Percentiles rank a stretch among this genome's conserved stretches.
Conservation (phyloP, 2,329 filamentous ascomycete genomes). For the Exutisphaerella laricina region DNA sequence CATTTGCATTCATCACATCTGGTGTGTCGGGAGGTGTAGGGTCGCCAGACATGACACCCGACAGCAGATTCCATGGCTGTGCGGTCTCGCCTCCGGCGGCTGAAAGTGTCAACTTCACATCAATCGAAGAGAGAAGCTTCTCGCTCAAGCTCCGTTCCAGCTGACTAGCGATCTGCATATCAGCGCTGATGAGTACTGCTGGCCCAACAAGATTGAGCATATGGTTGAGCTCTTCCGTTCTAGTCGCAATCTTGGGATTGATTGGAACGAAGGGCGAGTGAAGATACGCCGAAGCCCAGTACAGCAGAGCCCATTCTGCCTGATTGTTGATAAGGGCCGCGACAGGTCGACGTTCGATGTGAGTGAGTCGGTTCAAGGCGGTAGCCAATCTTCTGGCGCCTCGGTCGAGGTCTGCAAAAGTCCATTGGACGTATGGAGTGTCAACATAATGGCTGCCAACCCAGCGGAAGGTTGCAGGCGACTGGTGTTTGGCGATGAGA, state of each 20-base stretch:
- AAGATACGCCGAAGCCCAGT: slow-evolving; percentile 32
- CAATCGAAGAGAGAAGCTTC: slow-evolving; percentile 23
- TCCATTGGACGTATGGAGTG: slow-evolving; percentile 28
- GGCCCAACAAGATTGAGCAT: slow-evolving; percentile 30
- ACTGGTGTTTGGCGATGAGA: slow-evolving; percentile 30
- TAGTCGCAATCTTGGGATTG: slow-evolving; percentile 29
- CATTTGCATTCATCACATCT: slow-evolving; percentile 25
- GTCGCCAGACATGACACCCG: slow-evolving; percentile 29
- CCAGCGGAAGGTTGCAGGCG: slow-evolving; percentile 28
- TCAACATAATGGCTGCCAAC: slow-evolving; percentile 27
- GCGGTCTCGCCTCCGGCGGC: slow-evolving; percentile 16
- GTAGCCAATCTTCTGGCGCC: slow-evolving; percentile 30
- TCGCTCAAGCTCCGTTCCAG: slow-evolving; percentile 26
- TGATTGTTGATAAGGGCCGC: slow-evolving; percentile 31
- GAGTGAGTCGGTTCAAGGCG: slow-evolving; percentile 27
- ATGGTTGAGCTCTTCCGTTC: slow-evolving; percentile 29
- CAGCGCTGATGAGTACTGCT: slow-evolving; percentile 25
- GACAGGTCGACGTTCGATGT: slow-evolving; percentile 30
- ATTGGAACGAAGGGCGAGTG: slow-evolving; percentile 31
- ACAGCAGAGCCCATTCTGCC: slow-evolving; percentile 33
- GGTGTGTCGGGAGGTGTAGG: slow-evolving; percentile 30
- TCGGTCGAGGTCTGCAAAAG: slow-evolving; percentile 30
- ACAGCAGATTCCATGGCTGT: slow-evolving; percentile 26
- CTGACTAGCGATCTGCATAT: slow-evolving; percentile 26
- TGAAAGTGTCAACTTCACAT: slow-evolving; percentile 23